phyloP scores from a whole-genome alignment of 2,329 filamentous ascomycete genomes.

The Stagonosporopsis rhizophila region DNA sequence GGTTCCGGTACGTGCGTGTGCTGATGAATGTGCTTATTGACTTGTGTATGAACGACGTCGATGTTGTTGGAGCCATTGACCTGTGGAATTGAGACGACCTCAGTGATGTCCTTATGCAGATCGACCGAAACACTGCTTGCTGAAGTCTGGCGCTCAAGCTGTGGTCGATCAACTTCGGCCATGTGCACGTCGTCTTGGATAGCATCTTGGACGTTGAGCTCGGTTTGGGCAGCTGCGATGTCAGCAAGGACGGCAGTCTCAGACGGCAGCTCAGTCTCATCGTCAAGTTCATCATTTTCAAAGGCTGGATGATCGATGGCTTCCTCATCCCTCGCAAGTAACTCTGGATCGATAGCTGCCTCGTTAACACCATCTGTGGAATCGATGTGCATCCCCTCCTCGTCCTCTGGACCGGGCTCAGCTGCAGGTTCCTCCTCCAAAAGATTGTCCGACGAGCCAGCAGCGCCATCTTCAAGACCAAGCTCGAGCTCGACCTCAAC shows the following conservation, averaged over 20 bases:
- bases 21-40: constrained; percentile 5
- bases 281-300: constrained; percentile 1
- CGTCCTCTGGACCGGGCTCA: neutral
- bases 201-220: neutral
- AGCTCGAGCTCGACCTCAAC: constrained; percentile 10
- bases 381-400: constrained; percentile 3
- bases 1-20: neutral
- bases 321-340: neutral
- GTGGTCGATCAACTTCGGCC: neutral
- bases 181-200: constrained; percentile 1
- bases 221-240: constrained; percentile 8
- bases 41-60: neutral
- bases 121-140: constrained; percentile 1
- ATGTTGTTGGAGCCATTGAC: constrained; percentile 9
- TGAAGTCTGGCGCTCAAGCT: neutral
- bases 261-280: constrained; percentile 11
- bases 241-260: constrained; percentile 14
- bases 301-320: neutral
- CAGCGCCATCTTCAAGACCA: neutral
- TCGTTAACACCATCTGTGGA: neutral
- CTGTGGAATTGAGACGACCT: constrained; percentile 2
- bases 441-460: neutral
- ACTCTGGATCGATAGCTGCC: neutral
- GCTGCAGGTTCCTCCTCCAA: neutral
- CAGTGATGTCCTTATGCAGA: constrained; percentile 7